Evolutionary conservation across 1,284 basidiomycete species (phyloP), one percentile per base, ranked within the genome.

Genomic region (Ustanciosporium gigantosporum): DNA sequence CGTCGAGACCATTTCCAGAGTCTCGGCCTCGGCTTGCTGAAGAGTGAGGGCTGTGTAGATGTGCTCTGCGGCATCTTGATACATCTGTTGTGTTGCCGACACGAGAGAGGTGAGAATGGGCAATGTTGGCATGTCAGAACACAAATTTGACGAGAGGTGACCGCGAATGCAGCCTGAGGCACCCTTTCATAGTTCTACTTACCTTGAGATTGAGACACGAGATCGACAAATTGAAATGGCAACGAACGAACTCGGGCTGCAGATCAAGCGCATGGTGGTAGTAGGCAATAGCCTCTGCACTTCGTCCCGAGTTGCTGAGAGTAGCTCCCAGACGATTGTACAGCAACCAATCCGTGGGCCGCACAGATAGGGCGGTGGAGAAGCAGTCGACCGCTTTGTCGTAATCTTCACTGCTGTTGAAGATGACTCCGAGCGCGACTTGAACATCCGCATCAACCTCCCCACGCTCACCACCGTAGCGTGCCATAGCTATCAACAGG

Each of bases 241-340:
- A 68, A 25, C 95, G 87, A 45, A 96, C 92, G 78, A 97, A 98
- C 27, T 85, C 85, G 4, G 94, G 93, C 73, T 95, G 91, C 46
- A 96, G 82, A 59, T 90, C 87, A 29, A 98, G 82, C 2, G 94
- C 95, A 40, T 85, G 85, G 73, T 88, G 85, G 79, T 98, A 98
- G 79, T 91, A 96, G 61, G 88, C 82, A 15, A 96, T 82, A 8
- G 95, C 93, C 57, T 91, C 86, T 32, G 85, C 85, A 16, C 90
- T 85, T 40, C 84, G 83, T 0, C 94, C 93, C 14, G 70, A 75
- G 55, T 98, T 98, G 36, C 92, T 92, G 75, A 96, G 86, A 2
- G 93, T 97, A 15, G 94, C 94, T 14, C 94, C 94, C 21, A 97
- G 88, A 20, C 94, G 86, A 77, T 98, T 98, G 80, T 92, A 96